phyloP scores from a whole-genome alignment of 2,329 filamentous ascomycete genomes.

The Rhynchosporium secalis region DNA sequence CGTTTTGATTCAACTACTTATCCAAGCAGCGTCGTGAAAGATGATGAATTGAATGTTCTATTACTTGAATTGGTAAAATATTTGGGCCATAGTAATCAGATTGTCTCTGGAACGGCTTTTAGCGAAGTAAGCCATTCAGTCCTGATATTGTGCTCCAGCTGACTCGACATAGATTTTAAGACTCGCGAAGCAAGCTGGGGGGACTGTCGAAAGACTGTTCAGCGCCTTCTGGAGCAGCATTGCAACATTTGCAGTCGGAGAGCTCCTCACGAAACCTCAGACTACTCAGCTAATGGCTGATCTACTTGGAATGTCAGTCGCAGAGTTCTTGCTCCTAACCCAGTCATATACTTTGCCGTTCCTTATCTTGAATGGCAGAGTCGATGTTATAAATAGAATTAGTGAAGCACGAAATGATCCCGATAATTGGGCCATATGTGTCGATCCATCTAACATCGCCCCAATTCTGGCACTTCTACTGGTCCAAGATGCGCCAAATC shows the following conservation, averaged over 20 bases:
- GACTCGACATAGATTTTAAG: conserved; percentile 57
- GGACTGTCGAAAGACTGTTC: conserved; percentile 68
- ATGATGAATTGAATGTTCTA: conserved; percentile 84
- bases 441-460: conserved; percentile 58
- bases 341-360: conserved; percentile 84
- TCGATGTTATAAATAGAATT: conserved; percentile 78
- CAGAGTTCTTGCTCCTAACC: conserved; percentile 71
- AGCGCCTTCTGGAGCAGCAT: conserved; percentile 87
- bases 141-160: neutral
- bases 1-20: neutral
- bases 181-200: conserved; percentile 64
- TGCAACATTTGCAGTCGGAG: conserved; percentile 78
- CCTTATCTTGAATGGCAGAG: conserved; percentile 75
- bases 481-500: conserved; percentile 55
- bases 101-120: conserved; percentile 79
- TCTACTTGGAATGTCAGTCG: conserved; percentile 72
- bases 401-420: conserved; percentile 72
- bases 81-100: conserved; percentile 76
- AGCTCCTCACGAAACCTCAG: conserved; percentile 78
- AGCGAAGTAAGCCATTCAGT: conserved; percentile 63
- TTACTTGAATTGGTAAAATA: conserved; percentile 83
- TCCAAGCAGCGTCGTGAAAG: conserved; percentile 60
- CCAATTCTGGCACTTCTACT: conserved; percentile 60
- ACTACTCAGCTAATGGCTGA: conserved; percentile 79
- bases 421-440: conserved; percentile 57